Evolutionary conservation across 2,329 filamentous ascomycete genomes (phyloP).

Genomic region (Chrysosporium keratinophilum): DNA sequence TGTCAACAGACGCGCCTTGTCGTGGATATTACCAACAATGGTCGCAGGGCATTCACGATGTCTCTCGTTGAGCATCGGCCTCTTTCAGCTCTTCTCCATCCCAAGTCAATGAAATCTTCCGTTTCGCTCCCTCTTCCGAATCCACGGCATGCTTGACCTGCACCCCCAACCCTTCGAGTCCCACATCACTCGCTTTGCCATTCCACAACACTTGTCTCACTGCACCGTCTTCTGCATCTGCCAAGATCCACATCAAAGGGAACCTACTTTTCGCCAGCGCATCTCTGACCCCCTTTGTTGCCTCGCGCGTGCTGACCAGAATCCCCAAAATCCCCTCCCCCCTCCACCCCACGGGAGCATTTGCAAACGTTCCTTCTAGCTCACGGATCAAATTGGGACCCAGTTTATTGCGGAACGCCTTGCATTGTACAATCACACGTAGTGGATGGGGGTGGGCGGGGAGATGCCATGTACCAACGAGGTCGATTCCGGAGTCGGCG

Average conservation of each 20-base stretch:
- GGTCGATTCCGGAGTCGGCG: conserved; percentile 39
- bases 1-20: too few species aligned
- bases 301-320: conserved; percentile 56
- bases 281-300: conserved; percentile 69
- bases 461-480: conserved; percentile 38
- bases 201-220: conserved; percentile 40
- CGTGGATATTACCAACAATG: too few species aligned
- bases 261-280: conserved; percentile 56
- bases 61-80: neutral
- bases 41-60: neutral
- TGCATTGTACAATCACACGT: conserved; percentile 40
- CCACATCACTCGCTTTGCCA: conserved; percentile 29
- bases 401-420: conserved; percentile 34
- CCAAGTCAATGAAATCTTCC: conserved; percentile 28
- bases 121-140: conserved; percentile 16
- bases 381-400: conserved; percentile 38
- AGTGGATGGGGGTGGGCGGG: conserved; percentile 29
- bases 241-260: conserved; percentile 57
- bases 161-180: conserved; percentile 31
- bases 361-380: conserved; percentile 57
- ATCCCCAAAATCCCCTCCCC: conserved; percentile 56
- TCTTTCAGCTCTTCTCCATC: conserved; percentile 25
- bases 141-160: conserved; percentile 26
- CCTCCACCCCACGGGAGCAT: conserved; percentile 63
- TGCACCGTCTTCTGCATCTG: conserved; percentile 27